These are phyloP conservation scores for Rhodofomes roseus DNA, from an alignment of 1,284 basidiomycete species.

Conservation along the genomic window DNA sequence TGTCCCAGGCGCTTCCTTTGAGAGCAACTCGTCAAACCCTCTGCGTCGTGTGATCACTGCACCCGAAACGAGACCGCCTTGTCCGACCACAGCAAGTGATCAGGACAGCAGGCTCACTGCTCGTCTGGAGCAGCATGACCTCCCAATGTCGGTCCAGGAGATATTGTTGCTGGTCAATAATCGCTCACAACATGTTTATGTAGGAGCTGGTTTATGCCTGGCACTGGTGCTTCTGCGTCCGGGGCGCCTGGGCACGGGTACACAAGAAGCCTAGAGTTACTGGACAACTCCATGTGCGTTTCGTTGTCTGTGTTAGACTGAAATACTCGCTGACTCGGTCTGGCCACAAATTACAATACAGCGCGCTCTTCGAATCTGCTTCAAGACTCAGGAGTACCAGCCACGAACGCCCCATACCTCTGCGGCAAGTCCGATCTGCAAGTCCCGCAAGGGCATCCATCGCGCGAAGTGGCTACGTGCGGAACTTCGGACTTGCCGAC, in stretches of 20 bases:
- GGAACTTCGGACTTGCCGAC: neutral
- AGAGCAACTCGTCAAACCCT: neutral
- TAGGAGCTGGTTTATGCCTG: too few species aligned
- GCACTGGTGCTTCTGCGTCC: neutral
- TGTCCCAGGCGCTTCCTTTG: neutral
- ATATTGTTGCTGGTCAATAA: too few species aligned
- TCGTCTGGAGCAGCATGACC: neutral
- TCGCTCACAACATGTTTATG: too few species aligned
- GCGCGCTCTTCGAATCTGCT: neutral
- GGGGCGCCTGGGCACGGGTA: neutral
- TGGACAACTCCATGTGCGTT: neutral
- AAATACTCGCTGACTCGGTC: neutral
- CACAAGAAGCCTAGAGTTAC: neutral
- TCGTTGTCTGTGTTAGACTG: neutral
- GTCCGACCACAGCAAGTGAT: neutral
- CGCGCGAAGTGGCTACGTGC: too few species aligned
- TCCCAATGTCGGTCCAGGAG: neutral
- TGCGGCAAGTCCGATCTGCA: neutral
- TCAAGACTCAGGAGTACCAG: neutral
- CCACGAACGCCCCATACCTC: neutral
- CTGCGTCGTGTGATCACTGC: neutral
- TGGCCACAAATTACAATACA: neutral
- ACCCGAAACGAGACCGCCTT: neutral
- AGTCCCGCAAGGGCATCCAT: neutral
- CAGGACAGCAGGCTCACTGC: neutral